A percentile compares a stretch with the other conserved stretches of the same genome.
Conservation (phyloP, 2,329 filamentous ascomycete species). For the Aureobasidium uvarum region DNA sequence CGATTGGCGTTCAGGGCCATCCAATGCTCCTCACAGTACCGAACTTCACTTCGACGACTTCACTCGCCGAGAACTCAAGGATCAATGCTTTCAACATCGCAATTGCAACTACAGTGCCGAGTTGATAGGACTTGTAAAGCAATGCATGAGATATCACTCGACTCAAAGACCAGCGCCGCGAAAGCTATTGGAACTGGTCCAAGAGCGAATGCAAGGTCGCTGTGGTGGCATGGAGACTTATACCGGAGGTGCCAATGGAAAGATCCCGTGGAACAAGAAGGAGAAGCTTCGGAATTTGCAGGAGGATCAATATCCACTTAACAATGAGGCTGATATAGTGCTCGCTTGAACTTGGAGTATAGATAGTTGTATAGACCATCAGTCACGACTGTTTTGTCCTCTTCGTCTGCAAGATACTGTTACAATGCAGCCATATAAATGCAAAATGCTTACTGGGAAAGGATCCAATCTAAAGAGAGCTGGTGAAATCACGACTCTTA, state of each 20-base stretch:
- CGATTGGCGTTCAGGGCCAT: background rate
- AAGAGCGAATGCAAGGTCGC: background rate
- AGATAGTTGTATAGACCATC: too few relatives aligned
- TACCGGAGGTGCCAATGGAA: background rate
- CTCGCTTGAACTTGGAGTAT: background rate
- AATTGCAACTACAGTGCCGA: background rate
- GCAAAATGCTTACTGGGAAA: too few relatives aligned
- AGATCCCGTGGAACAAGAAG: constrained; percentile 1
- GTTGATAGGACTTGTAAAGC: background rate
- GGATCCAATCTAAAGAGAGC: too few relatives aligned
- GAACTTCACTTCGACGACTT: background rate
- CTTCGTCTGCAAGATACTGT: too few relatives aligned
- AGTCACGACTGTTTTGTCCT: too few relatives aligned
- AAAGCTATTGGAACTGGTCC: background rate
- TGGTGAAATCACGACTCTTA: too few relatives aligned
- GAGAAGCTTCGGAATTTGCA: background rate
- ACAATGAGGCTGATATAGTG: background rate
- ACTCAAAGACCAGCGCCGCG: background rate
- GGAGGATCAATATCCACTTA: background rate
- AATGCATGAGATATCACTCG: background rate
- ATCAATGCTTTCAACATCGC: background rate
- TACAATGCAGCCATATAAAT: too few relatives aligned
- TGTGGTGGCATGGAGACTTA: background rate
- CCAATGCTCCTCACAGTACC: too few relatives aligned
- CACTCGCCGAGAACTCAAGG: background rate